A percentile compares a stretch with the other conserved stretches of the same genome.
These are phyloP conservation scores for Bjerkandera adusta DNA, from an alignment of 1,284 basidiomycete genomes.

Conservation along the genomic window DNA sequence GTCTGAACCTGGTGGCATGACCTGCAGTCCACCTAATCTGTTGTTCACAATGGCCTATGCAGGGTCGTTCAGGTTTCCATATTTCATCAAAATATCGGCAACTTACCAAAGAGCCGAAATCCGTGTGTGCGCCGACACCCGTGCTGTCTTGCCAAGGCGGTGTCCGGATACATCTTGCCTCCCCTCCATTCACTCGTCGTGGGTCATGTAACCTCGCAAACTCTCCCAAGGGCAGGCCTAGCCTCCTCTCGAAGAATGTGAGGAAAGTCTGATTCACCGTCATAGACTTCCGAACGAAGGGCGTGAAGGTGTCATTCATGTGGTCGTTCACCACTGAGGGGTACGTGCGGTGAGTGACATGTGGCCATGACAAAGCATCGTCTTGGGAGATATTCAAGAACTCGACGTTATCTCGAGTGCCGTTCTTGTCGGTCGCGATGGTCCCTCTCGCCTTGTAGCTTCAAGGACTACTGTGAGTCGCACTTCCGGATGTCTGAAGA, in stretches of 20 bases:
- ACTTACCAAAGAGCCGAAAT: conserved; percentile 43
- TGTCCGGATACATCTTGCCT: conserved; percentile 56
- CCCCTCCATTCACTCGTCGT: conserved; percentile 53
- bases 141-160: conserved; percentile 35
- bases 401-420: conserved; percentile 54
- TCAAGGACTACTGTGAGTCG: not conserved
- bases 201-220: conserved; percentile 45
- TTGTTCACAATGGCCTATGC: conserved; percentile 32
- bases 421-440: conserved; percentile 63
- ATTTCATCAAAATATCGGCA: not conserved
- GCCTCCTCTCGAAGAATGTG: conserved; percentile 51
- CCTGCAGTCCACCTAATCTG: conserved; percentile 42
- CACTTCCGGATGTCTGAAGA: not conserved
- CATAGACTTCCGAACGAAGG: conserved; percentile 58
- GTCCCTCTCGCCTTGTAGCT: conserved; percentile 67
- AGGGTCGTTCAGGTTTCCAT: not conserved
- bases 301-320: conserved; percentile 48
- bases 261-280: conserved; percentile 55
- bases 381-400: conserved; percentile 70
- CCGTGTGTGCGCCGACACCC: conserved; percentile 36
- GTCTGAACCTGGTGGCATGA: conserved; percentile 33
- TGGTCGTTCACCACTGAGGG: conserved; percentile 48
- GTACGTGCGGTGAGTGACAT: conserved; percentile 49
- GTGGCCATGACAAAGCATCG: conserved; percentile 58
- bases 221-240: conserved; percentile 52